Evolutionary conservation across 2,329 filamentous ascomycete genomes (phyloP).

Genomic region (Colletotrichum brevisporum): DNA sequence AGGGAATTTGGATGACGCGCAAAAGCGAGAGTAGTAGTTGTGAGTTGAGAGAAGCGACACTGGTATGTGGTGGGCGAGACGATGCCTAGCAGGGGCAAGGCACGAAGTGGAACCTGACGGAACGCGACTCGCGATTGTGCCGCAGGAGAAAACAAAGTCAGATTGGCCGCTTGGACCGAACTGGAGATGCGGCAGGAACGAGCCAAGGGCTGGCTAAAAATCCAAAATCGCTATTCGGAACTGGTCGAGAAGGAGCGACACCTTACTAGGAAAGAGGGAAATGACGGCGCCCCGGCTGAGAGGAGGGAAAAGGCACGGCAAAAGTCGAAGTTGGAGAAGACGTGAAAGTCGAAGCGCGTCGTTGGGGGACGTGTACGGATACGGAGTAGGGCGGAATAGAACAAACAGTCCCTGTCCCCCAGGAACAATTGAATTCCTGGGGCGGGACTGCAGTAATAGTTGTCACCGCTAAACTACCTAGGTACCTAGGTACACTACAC

Average conservation of each 20-base stretch:
- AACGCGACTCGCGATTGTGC: conserved; percentile 36
- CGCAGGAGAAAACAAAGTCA: conserved; percentile 14
- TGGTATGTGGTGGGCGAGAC: conserved; percentile 21
- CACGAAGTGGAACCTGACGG: conserved; percentile 19
- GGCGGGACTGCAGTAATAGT: conserved; percentile 7
- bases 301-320: neutral
- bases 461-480: neutral
- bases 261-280: neutral
- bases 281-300: conserved; percentile 13
- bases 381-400: neutral
- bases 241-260: neutral
- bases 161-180: conserved; percentile 11
- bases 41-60: conserved; percentile 8
- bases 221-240: neutral
- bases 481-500: too few relatives aligned
- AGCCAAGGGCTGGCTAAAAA: neutral
- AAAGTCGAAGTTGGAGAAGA: conserved; percentile 17
- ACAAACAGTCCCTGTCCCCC: neutral
- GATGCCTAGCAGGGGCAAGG: conserved; percentile 15
- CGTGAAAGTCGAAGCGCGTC: conserved; percentile 34
- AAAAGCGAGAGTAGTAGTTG: conserved; percentile 7
- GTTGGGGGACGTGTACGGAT: conserved; percentile 4
- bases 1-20: conserved; percentile 1
- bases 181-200: neutral
- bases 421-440: conserved; percentile 27